Conservation (phyloP, 129 eudicot genomes). For the Heracleum sosnowskyi region DNA sequence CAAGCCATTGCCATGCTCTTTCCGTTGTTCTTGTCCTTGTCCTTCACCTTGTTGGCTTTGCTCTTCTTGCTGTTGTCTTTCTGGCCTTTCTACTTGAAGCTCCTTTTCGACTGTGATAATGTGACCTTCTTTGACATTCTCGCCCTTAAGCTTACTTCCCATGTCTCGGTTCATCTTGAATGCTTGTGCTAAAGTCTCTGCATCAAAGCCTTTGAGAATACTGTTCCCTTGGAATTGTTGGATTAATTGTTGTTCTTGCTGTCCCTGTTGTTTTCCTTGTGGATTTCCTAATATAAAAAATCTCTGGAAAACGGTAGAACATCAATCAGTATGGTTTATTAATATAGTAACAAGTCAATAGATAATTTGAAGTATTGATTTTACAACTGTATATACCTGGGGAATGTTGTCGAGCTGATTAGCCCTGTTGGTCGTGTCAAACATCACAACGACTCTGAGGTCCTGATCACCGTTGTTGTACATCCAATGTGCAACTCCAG, state of each 20-base stretch:
- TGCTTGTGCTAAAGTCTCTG: conserved; percentile 20
- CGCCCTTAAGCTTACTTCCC: conserved; percentile 36
- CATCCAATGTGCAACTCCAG: conserved; percentile 71
- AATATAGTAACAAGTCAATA: too few relatives aligned
- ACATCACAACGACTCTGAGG: conserved; percentile 31
- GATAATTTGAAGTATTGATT: background rate
- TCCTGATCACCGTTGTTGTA: conserved; percentile 63
- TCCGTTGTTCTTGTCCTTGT: background rate
- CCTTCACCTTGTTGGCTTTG: background rate
- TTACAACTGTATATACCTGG: conserved; percentile 25
- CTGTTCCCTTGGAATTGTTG: conserved; percentile 16
- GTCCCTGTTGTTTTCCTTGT: conserved; percentile 13
- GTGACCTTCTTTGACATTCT: conserved; percentile 50
- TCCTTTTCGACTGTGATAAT: conserved; percentile 39
- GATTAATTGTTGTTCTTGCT: background rate
- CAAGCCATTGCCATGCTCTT: conserved; percentile 31
- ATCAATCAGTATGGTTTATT: background rate
- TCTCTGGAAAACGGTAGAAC: conserved; percentile 29
- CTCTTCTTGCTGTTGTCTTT: conserved; percentile 17
- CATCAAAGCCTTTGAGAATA: conserved; percentile 29
- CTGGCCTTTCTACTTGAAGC: conserved; percentile 52
- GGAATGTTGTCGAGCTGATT: conserved; percentile 75
- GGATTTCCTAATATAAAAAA: conserved; percentile 64
- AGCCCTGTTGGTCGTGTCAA: conserved; percentile 33
- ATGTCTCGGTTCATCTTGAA: conserved; percentile 48